Conservation (phyloP, 2,329 filamentous ascomycete species). For the Aspergillus jensenii region DNA sequence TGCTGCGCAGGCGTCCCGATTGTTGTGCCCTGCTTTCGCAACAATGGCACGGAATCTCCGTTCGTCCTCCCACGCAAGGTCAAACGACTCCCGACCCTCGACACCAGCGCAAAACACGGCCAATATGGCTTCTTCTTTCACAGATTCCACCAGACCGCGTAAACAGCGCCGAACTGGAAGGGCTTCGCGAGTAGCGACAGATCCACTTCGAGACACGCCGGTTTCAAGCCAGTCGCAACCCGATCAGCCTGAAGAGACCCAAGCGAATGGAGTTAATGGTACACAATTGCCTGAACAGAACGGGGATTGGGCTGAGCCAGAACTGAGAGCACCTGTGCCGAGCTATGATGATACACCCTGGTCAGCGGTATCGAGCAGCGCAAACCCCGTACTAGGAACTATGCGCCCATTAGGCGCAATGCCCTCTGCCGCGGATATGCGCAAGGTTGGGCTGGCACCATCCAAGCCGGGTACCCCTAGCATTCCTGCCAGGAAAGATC, state of each 20-base stretch:
- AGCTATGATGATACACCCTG: conserved; percentile 70
- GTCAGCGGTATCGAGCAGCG: conserved; percentile 61
- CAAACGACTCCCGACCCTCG: conserved; percentile 33
- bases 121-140: conserved; percentile 23
- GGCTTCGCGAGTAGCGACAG: conserved; percentile 25
- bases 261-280: conserved; percentile 9
- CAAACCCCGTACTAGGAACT: conserved; percentile 74
- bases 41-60: conserved; percentile 38
- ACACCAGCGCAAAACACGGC: conserved; percentile 25
- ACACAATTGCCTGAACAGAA: conserved; percentile 8
- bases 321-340: conserved; percentile 54
- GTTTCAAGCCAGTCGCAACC: conserved; percentile 17
- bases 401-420: conserved; percentile 79
- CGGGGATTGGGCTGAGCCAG: conserved; percentile 57
- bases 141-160: conserved; percentile 29
- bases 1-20: conserved; percentile 17
- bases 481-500: conserved; percentile 42
- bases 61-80: conserved; percentile 31
- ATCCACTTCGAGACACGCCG: conserved; percentile 19
- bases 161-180: conserved; percentile 35
- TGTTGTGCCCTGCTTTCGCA: conserved; percentile 20
- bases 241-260: conserved; percentile 12
- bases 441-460: conserved; percentile 47
- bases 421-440: conserved; percentile 63
- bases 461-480: conserved; percentile 43